Conservation (phyloP, 768 basidiomycete species). For the Mycena rebaudengoi region DNA sequence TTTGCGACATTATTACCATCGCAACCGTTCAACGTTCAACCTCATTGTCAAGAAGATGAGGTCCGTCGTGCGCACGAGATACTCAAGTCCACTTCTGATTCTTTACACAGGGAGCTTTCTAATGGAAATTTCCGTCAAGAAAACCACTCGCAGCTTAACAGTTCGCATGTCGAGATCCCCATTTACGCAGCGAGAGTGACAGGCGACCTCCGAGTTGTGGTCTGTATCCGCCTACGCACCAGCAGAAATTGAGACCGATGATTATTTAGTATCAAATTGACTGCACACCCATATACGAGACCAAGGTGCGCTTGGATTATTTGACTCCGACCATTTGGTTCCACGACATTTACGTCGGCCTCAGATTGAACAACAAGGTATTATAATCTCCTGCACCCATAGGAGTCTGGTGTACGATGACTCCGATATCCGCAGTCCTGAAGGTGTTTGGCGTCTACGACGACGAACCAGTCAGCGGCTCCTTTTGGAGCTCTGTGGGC, state of each 20-base stretch:
- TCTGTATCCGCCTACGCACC: background rate
- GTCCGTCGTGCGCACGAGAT: constrained; percentile 30
- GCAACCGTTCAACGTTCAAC: too few relatives aligned
- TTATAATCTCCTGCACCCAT: background rate
- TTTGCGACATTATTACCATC: too few relatives aligned
- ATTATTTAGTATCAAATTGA: constrained; percentile 18
- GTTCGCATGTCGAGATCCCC: constrained; percentile 15
- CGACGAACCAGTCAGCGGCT: background rate
- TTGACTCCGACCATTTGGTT: background rate
- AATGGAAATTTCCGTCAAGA: constrained; percentile 57
- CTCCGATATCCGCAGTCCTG: background rate
- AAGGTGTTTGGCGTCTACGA: constrained; percentile 18
- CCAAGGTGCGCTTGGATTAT: background rate
- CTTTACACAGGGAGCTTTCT: constrained; percentile 50
- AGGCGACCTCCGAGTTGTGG: constrained; percentile 11
- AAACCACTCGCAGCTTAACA: constrained; percentile 54
- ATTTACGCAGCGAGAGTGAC: constrained; percentile 17
- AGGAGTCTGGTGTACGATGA: too few relatives aligned
- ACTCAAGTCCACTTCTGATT: background rate
- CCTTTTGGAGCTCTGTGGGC: constrained; percentile 20
- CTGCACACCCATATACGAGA: background rate
- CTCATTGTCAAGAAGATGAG: constrained; percentile 62
- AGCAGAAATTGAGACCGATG: background rate
- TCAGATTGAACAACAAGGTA: constrained; percentile 15
- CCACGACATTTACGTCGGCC: too few relatives aligned